Base-by-base conservation (phyloP, 208 protist species). In the Leishmania guyanensis region DNA sequence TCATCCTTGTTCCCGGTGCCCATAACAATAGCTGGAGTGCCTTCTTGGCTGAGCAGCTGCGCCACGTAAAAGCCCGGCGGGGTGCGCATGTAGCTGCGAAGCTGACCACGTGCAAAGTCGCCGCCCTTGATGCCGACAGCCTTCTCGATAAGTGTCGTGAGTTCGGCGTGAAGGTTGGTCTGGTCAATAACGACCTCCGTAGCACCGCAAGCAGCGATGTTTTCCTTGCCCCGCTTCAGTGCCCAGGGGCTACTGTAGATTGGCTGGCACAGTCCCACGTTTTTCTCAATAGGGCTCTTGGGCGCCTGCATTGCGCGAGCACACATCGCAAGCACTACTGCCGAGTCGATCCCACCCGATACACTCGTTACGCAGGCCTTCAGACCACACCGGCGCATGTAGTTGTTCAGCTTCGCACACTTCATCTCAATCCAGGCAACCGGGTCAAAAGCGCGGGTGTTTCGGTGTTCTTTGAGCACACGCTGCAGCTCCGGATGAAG, bases 1-100 rank as follows among this genome's bases (percentile, higher is more conserved):
- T 99, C 98, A 80, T 99, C 98, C 90, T 93, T 98, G 90, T 99
- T 99, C 16, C 98, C 98, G 26, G 98, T 99, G 22, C 98, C 98
- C 90, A 99, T 97, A 26, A 99, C 98, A 79, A 99, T 94, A 20
- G 91, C 86, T n/a, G 97, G 95, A 0, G 75, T 91, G 26, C 97
- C 97, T 50, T 90, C 82, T 70, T 97, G 92, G 46, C 82, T 90
- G 46, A 97, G 83, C 50, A 99, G 86, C 87, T 99, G 98, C 20
- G 97, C 95, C 33, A 97, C 91, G 86, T 99, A 99, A 85, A 96
- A 99, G n/a, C 72, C 91, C 0, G 91, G 78, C 14, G 98, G 98
- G 0, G 98, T 99, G 65, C 98, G 91, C 97, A 99, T 98, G 89
- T 99, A 99, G 65, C 94, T 98, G 22, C 93, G 88, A 53, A 99